phyloP scores from a whole-genome alignment of 2,329 filamentous ascomycete species.

The Domatiomyces globalis region DNA sequence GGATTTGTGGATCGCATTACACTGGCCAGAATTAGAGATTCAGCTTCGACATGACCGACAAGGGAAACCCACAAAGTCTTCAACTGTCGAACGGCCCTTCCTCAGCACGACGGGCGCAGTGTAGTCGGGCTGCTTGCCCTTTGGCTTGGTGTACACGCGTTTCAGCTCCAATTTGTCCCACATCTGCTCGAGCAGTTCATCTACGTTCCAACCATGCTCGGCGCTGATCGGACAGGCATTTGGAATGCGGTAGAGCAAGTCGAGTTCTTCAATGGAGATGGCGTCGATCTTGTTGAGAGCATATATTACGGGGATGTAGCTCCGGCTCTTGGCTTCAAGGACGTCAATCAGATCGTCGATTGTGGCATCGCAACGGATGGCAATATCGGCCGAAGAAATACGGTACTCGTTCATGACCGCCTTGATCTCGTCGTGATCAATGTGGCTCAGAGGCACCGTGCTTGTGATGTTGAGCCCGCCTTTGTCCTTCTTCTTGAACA shows the following conservation, averaged over 20 bases:
- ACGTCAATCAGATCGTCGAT: conserved; percentile 95
- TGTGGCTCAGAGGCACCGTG: conserved; percentile 81
- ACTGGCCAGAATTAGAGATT: conserved; percentile 39
- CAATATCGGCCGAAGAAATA: conserved; percentile 92
- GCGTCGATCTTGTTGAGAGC: conserved; percentile 98
- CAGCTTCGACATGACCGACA: conserved; percentile 17
- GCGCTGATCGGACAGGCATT: conserved; percentile 96
- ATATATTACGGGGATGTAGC: conserved; percentile 98
- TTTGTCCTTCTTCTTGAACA: conserved; percentile 99
- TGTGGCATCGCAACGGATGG: conserved; percentile 93
- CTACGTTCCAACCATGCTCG: conserved; percentile 94
- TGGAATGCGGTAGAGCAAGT: conserved; percentile 89
- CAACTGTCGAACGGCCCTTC: conserved; percentile 69
- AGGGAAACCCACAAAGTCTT: conserved; percentile 72
- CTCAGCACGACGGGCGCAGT: conserved; percentile 78
- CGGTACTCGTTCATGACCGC: conserved; percentile 96
- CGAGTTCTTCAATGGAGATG: conserved; percentile 93
- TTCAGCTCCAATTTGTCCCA: conserved; percentile 91
- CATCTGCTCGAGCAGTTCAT: conserved; percentile 94
- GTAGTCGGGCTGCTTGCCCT: conserved; percentile 90
- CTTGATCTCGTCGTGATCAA: conserved; percentile 92
- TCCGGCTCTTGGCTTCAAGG: conserved; percentile 82
- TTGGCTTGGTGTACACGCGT: conserved; percentile 94
- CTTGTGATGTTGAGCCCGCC: conserved; percentile 92
- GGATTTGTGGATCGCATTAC: conserved; percentile 90